These are phyloP conservation scores for Suillus placidus DNA, from an alignment of 768 basidiomycete species.

Conservation along the genomic window DNA sequence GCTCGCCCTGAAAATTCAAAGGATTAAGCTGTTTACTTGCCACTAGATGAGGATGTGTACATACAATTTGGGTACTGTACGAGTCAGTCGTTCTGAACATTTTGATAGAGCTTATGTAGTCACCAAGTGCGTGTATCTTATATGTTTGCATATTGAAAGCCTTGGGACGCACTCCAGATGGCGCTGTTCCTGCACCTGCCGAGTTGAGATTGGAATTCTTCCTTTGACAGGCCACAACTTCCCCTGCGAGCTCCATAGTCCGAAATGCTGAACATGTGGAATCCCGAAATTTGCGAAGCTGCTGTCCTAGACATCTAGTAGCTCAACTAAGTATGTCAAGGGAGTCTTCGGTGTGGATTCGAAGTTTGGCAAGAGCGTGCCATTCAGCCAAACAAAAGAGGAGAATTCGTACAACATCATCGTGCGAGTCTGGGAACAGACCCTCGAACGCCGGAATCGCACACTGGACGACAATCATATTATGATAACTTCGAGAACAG, in stretches of 20 bases:
- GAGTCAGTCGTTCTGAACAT: slow-evolving; percentile 36
- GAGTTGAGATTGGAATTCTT: neutral
- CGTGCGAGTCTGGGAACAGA: slow-evolving; percentile 31
- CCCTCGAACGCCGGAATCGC: slow-evolving; percentile 43
- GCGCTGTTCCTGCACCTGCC: neutral
- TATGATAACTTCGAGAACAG: neutral
- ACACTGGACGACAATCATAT: slow-evolving; percentile 25
- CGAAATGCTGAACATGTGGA: slow-evolving; percentile 5
- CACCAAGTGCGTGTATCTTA: slow-evolving; percentile 1
- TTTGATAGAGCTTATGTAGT: slow-evolving; percentile 19
- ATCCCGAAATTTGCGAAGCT: slow-evolving; percentile 1
- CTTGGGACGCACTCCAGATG: slow-evolving; percentile 7
- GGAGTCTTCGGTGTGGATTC: slow-evolving; percentile 4
- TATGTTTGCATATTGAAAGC: slow-evolving; percentile 13
- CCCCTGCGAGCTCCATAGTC: slow-evolving; percentile 25
- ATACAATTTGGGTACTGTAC: slow-evolving; percentile 35
- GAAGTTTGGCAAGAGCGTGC: slow-evolving; percentile 17
- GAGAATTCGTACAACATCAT: slow-evolving; percentile 25
- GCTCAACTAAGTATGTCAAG: neutral
- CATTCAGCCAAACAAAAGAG: slow-evolving; percentile 23
- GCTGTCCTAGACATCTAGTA: neutral
- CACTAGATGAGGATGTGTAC: slow-evolving; percentile 6
- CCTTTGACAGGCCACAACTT: slow-evolving; percentile 20
- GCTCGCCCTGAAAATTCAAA: neutral
- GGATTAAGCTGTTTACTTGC: neutral